Evolutionary conservation across 2,329 filamentous ascomycete genomes (phyloP).

Genomic region (Graphium sp.): DNA sequence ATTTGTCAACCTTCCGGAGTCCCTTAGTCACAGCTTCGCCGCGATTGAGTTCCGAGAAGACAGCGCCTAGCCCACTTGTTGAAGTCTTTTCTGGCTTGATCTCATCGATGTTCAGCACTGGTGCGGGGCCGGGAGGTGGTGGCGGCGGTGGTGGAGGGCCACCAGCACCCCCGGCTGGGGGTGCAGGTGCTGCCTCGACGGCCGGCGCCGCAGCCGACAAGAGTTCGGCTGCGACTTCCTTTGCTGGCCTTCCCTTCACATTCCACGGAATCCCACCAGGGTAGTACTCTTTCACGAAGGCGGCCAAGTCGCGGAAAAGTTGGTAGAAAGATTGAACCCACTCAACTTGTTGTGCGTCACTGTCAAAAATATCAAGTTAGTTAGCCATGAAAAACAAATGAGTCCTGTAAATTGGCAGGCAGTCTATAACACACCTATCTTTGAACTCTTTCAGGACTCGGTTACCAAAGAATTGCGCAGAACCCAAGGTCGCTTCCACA

Average conservation of each 20-base stretch:
- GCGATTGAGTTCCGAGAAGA: conserved; percentile 84
- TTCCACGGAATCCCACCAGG: conserved; percentile 77
- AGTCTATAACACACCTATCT: conserved; percentile 31
- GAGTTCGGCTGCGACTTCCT: conserved; percentile 47
- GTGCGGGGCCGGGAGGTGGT: conserved; percentile 55
- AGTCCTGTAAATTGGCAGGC: neutral
- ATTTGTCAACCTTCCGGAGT: conserved; percentile 84
- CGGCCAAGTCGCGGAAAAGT: conserved; percentile 67
- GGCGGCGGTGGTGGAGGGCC: conserved; percentile 47
- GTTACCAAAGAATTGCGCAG: conserved; percentile 90
- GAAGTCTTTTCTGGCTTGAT: conserved; percentile 15
- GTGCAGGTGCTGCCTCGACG: conserved; percentile 27
- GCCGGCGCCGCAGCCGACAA: conserved; percentile 17
- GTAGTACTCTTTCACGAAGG: conserved; percentile 76
- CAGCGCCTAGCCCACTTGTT: conserved; percentile 56
- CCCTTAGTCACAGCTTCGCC: conserved; percentile 77
- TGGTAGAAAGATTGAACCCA: conserved; percentile 90
- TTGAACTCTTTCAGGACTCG: conserved; percentile 83
- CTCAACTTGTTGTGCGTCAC: conserved; percentile 64
- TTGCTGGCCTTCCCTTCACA: conserved; percentile 52
- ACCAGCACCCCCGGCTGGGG: conserved; percentile 23
- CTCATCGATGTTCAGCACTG: conserved; percentile 42
- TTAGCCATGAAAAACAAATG: neutral
- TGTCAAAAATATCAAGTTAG: conserved; percentile 14
- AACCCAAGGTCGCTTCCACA: conserved; percentile 65